Evolutionary conservation across 192 early-diverging fungal genomes (phyloP).

Genomic region (Coemansia sp.): DNA sequence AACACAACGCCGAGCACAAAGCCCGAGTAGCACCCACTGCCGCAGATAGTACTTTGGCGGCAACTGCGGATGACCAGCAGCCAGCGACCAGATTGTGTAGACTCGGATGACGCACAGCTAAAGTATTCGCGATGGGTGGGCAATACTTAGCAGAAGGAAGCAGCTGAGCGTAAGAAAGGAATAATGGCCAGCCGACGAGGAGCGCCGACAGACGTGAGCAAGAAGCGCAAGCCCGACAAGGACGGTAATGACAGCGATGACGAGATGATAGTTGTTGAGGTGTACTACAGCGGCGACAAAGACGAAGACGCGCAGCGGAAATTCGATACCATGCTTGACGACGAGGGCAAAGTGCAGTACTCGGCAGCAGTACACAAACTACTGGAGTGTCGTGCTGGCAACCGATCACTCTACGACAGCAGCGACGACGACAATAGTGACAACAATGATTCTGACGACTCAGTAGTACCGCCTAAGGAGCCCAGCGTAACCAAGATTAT

Average conservation of each 20-base stretch:
- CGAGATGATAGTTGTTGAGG: constrained; percentile 53
- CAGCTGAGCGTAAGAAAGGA: constrained; percentile 10
- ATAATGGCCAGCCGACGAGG: too few species aligned
- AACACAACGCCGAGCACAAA: constrained; percentile 51
- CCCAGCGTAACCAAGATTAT: not conserved
- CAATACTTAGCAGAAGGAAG: constrained; percentile 24
- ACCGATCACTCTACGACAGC: constrained; percentile 17
- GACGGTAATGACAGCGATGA: constrained; percentile 26
- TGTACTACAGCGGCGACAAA: constrained; percentile 50
- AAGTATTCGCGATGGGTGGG: constrained; percentile 39
- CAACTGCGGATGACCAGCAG: not conserved
- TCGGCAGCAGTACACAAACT: constrained; percentile 32
- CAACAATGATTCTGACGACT: constrained; percentile 14
- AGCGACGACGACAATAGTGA: constrained; percentile 16
- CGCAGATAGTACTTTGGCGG: not conserved
- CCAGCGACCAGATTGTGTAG: not conserved
- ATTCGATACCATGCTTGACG: constrained; percentile 18
- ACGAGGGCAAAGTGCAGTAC: constrained; percentile 36
- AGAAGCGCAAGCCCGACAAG: constrained; percentile 11
- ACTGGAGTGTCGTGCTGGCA: constrained; percentile 43
- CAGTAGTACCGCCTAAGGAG: too few species aligned
- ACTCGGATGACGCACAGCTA: not conserved
- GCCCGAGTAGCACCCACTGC: not conserved
- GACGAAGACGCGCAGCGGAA: constrained; percentile 18
- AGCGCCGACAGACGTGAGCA: not conserved